Conservation (phyloP, 2,329 filamentous ascomycete genomes). For the Aspergillus chevalieri region DNA sequence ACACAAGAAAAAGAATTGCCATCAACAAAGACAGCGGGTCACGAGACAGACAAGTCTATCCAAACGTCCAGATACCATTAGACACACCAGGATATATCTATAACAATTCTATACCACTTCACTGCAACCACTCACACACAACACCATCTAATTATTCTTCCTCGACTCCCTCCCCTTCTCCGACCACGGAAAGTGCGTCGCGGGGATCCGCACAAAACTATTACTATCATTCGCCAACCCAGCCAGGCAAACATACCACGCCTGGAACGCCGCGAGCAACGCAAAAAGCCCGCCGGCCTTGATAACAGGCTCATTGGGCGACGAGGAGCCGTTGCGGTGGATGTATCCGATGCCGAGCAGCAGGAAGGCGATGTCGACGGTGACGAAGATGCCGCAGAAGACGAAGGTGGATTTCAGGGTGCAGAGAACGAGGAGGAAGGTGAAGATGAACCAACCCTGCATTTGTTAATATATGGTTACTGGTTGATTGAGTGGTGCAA, state of each 20-base stretch:
- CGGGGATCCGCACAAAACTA: slow-evolving; percentile 83
- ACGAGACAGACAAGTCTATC: no score
- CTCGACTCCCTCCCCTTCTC: slow-evolving; percentile 52
- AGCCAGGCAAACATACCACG: slow-evolving; percentile 78
- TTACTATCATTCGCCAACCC: slow-evolving; percentile 61
- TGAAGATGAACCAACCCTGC: slow-evolving; percentile 73
- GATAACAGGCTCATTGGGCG: slow-evolving; percentile 44
- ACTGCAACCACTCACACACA: no score
- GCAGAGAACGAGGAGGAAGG: slow-evolving; percentile 61
- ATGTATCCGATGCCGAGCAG: slow-evolving; percentile 60
- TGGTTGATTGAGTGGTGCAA: not conserved
- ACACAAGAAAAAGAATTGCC: no score
- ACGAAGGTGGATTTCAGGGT: slow-evolving; percentile 68
- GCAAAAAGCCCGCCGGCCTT: slow-evolving; percentile 69
- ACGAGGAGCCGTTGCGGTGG: slow-evolving; percentile 39
- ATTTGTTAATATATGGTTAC: not conserved
- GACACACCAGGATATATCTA: no score
- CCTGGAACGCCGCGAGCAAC: slow-evolving; percentile 66
- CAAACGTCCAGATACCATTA: no score
- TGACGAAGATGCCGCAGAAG: slow-evolving; percentile 69
- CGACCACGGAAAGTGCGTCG: slow-evolving; percentile 88
- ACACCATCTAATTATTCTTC: not conserved
- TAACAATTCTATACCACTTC: no score
- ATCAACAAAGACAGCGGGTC: no score
- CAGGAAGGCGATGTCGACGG: slow-evolving; percentile 66